Evolutionary conservation across 768 basidiomycete species (phyloP).

Genomic region (Boletus edulis): DNA sequence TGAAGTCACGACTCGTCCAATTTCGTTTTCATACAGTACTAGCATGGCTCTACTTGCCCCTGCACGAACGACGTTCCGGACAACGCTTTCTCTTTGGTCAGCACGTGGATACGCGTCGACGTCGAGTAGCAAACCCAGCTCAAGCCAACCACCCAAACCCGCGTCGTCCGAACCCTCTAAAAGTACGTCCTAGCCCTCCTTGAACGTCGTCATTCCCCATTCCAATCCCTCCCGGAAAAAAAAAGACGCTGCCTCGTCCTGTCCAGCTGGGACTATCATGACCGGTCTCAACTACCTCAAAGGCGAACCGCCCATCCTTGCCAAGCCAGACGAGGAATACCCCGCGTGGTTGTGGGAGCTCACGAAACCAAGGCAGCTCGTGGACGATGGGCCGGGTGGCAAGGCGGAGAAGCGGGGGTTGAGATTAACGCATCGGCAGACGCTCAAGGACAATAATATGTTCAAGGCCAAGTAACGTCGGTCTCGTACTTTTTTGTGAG

Average conservation of each 20-base stretch:
- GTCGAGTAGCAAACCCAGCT: not conserved
- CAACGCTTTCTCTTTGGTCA: conserved; percentile 3
- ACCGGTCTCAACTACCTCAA: conserved; percentile 83
- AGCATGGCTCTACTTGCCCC: conserved; percentile 21
- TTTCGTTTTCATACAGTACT: too few species aligned
- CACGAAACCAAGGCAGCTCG: conserved; percentile 51
- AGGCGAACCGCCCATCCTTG: conserved; percentile 72
- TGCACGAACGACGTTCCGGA: conserved; percentile 13
- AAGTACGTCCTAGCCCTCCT: conserved; percentile 16
- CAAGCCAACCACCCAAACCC: not conserved
- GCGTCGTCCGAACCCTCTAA: conserved; percentile 10
- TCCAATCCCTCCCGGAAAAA: not conserved
- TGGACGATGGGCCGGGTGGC: conserved; percentile 75
- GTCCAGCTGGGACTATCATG: conserved; percentile 70
- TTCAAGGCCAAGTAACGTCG: conserved; percentile 68
- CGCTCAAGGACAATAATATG: conserved; percentile 81
- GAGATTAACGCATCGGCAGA: conserved; percentile 60
- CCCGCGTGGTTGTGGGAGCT: conserved; percentile 89
- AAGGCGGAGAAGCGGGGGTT: conserved; percentile 55
- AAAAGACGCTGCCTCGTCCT: conserved; percentile 49
- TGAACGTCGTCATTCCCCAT: not conserved
- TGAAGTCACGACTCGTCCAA: too few species aligned
- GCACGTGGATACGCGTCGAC: conserved; percentile 16
- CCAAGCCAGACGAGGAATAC: conserved; percentile 79
- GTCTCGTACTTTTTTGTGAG: not conserved